Evolutionary conservation across 306 rosid genomes (phyloP).

Genomic region (Oemleria cerasiformis): DNA sequence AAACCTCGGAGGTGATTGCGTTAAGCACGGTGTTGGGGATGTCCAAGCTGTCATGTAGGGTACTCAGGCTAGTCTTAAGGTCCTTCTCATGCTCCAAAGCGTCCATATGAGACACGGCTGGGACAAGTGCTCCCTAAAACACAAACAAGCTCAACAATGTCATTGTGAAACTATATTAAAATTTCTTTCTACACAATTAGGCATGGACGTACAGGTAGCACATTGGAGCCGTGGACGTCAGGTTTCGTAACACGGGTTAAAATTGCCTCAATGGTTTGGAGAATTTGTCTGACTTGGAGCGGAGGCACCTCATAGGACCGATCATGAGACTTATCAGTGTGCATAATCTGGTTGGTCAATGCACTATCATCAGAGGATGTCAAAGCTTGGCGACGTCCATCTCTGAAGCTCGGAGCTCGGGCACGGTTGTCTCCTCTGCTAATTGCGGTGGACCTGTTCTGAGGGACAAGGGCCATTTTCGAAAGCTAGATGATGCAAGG

Average conservation of each 20-base stretch:
- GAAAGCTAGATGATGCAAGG: background rate
- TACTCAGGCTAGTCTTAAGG: slow-evolving; percentile 25
- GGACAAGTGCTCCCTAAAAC: slow-evolving; percentile 3
- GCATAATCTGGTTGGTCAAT: slow-evolving; percentile 12
- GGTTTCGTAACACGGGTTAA: slow-evolving; percentile 25
- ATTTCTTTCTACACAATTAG: background rate
- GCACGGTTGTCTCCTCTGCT: slow-evolving; percentile 2
- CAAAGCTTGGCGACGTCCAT: background rate
- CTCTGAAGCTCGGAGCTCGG: background rate
- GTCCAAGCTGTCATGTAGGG: slow-evolving; percentile 31
- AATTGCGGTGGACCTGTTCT: background rate
- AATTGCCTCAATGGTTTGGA: slow-evolving; percentile 47
- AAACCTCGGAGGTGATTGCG: slow-evolving; percentile 54
- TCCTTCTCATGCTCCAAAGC: slow-evolving; percentile 26
- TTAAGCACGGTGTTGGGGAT: slow-evolving; percentile 36
- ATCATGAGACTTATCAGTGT: slow-evolving; percentile 12
- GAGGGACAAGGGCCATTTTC: background rate
- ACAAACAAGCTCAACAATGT: background rate
- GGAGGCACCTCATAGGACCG: slow-evolving; percentile 6
- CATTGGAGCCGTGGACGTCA: slow-evolving; percentile 25
- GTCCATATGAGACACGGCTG: slow-evolving; percentile 12
- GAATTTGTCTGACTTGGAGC: slow-evolving; percentile 35
- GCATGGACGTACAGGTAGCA: slow-evolving; percentile 10
- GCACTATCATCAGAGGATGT: slow-evolving; percentile 5
- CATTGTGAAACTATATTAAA: background rate